These are phyloP conservation scores for Neurospora sp. DNA, from an alignment of 495 filamentous ascomycete species.

Conservation along the genomic window DNA sequence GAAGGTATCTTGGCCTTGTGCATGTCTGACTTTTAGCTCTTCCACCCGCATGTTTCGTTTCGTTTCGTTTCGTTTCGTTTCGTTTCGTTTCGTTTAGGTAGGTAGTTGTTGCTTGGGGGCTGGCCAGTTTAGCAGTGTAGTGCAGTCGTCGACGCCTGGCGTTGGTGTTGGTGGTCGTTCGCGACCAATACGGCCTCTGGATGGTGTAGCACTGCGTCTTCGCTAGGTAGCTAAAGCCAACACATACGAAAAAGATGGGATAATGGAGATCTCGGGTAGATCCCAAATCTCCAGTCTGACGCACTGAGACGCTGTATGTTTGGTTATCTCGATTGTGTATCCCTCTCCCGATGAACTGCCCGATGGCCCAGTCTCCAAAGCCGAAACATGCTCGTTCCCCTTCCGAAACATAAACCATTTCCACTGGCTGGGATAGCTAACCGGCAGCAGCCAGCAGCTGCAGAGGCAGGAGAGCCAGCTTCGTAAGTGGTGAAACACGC, in stretches of 20 bases:
- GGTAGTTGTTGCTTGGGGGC: not conserved
- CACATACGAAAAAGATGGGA: not conserved
- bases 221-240: not conserved
- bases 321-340: not conserved
- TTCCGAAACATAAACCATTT: not conserved
- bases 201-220: not conserved
- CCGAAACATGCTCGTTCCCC: not conserved
- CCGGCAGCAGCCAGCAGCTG: not conserved
- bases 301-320: not conserved
- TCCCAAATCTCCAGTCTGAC: not conserved
- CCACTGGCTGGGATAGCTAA: not conserved
- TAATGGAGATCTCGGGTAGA: not conserved
- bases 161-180: not conserved
- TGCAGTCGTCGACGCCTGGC: too few species aligned
- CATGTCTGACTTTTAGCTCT: not conserved
- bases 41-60: not conserved
- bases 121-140: not conserved
- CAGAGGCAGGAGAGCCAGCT: not conserved
- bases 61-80: not conserved
- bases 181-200: not conserved
- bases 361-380: not conserved
- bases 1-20: not conserved
- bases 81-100: not conserved
- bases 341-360: not conserved
- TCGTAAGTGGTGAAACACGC: not conserved